Conservation (phyloP, 441 rosid genomes). For the Gossypium lobatum region DNA sequence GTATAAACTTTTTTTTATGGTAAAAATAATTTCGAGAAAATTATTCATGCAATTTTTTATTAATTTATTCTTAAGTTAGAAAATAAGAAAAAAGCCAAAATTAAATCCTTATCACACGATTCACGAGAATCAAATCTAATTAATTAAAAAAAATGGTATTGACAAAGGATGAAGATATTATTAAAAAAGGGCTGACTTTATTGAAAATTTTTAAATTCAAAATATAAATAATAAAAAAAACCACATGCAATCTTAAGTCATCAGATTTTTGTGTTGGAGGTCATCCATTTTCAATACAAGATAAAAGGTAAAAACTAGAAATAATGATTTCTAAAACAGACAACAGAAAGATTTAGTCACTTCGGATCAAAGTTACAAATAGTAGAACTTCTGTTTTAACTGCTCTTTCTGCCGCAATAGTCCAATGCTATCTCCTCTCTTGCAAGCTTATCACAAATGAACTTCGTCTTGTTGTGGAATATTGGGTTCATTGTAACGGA, state of each 20-base stretch:
- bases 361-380: no score
- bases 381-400: no score
- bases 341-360: no score
- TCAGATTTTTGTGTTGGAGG: not conserved
- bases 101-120: not conserved
- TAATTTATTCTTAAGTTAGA: not conserved
- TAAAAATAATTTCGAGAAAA: not conserved
- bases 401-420: no score
- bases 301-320: no score
- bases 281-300: no score
- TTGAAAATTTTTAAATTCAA: not conserved
- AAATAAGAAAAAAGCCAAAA: not conserved
- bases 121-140: not conserved
- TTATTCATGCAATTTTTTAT: not conserved
- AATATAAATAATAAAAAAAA: not conserved
- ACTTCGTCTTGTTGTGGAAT: no score
- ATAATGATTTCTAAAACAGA: no score
- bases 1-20: not conserved
- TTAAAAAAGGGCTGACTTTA: not conserved
- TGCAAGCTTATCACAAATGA: no score
- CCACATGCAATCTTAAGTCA: not conserved
- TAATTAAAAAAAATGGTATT: not conserved
- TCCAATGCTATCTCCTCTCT: no score
- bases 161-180: slow-evolving; percentile 2
- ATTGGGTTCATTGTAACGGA: no score